Base-by-base conservation (phyloP, 345 rosid species). In the Hypericum perforatum region DNA sequence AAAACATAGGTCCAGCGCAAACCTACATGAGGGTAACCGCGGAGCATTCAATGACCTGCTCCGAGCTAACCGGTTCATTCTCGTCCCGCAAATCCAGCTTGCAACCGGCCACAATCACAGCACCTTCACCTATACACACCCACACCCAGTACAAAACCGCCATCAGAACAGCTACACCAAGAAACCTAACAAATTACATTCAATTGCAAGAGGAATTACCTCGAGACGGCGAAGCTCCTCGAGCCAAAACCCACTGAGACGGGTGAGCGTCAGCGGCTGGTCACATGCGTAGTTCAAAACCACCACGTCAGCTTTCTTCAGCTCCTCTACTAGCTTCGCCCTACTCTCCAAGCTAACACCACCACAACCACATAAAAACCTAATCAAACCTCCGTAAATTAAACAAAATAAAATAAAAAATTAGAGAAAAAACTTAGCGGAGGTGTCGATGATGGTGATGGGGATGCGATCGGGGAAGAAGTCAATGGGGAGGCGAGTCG, bases 41-140 rank as follows among this genome's bases (percentile, higher is more conserved):
- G 29, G 95, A 86, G 67, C 95, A 86, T 59, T 86, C 95, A 37
- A 86, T 83, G 43, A 79, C 63, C 53, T 79, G 78, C 72, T 86
- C 95, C 50, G 81, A 58, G 59, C 70, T 76, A 37, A 61, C 57
- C 12, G 86, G 60, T 43, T 76, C 47, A 45, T 69, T 74, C 41
- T 81, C 89, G 46, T 80, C 80, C 7, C 89, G 72, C 64, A 86
- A 75, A 75, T 86, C 95, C 49, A 81, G 77, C 70, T 86, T 86
- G 70, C 95, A 86, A n/a, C 95, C 95, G 44, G 76, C 95, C 63
- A 81, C 81, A 68, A 86, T 78, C 9, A 86, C 76, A 9, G 92
- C 15, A 63, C 89, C 72, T 78, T 84, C 61, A 83, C 57, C 92
- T 86, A 53, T 11, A 39, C 47, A 58, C 39, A 9, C 8, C 11